A percentile compares a stretch with the other conserved stretches of the same genome.
These are phyloP conservation scores for Cyclotella sp. DNA, from an alignment of 108 stramenopile species.

Conservation along the genomic window DNA sequence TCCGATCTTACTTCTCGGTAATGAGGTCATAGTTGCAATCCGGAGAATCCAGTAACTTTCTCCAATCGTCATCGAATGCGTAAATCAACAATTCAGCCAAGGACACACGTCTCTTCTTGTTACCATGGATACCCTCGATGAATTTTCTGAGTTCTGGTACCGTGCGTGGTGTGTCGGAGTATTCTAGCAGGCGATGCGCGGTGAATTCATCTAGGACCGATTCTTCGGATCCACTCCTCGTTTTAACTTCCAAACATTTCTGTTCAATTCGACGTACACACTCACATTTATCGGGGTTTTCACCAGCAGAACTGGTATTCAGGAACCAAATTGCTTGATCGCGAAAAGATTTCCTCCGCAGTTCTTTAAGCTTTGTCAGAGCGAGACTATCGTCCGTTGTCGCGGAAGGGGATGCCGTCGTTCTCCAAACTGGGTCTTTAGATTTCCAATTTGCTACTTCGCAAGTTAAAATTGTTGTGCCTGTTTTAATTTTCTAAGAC, in stretches of 20 bases:
- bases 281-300: slow-evolving; percentile 19
- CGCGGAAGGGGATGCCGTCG: neutral
- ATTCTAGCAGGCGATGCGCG: slow-evolving; percentile 20
- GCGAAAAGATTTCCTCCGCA: slow-evolving; percentile 23
- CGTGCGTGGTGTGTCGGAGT: slow-evolving; percentile 1
- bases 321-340: slow-evolving; percentile 33
- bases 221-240: neutral
- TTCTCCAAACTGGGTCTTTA: neutral
- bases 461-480: too few species aligned
- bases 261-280: slow-evolving; percentile 21
- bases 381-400: neutral
- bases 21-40: slow-evolving; percentile 13
- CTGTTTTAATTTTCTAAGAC: too few species aligned
- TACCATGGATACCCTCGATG: slow-evolving; percentile 10
- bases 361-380: slow-evolving; percentile 6
- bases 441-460: neutral
- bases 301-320: slow-evolving; percentile 18
- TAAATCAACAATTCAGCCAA: slow-evolving; percentile 24
- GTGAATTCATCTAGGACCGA: slow-evolving; percentile 25
- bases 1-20: slow-evolving; percentile 21
- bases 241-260: slow-evolving; percentile 16
- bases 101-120: slow-evolving; percentile 12
- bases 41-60: slow-evolving; percentile 6
- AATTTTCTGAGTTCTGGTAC: slow-evolving; percentile 16
- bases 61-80: slow-evolving; percentile 15